Percentiles rank a stretch among this genome's conserved stretches.
Conservation (phyloP, 148 eudicot genomes). For the Rhododendron ovatum region DNA sequence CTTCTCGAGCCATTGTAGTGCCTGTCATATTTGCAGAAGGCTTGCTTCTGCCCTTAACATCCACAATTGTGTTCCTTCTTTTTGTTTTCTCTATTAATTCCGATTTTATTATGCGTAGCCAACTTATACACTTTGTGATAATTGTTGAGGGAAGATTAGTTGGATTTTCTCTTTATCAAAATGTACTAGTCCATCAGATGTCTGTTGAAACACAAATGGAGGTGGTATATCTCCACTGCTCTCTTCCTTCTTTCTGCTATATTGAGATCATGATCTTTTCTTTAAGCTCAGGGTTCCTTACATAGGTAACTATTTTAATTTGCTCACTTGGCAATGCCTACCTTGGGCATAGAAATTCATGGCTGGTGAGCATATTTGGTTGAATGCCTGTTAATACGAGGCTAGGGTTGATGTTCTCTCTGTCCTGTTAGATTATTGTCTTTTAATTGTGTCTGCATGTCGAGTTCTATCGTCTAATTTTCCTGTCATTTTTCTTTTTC, state of each 20-base stretch:
- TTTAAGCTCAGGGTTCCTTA: background rate
- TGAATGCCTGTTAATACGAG: background rate
- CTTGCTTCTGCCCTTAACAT: background rate
- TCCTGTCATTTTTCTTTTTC: background rate
- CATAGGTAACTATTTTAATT: background rate
- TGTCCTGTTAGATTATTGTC: background rate
- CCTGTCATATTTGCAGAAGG: background rate
- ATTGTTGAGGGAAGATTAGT: background rate
- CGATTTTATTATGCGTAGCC: background rate
- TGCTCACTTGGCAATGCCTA: background rate
- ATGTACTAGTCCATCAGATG: background rate
- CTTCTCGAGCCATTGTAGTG: background rate
- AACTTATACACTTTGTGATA: background rate
- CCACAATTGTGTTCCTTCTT: background rate
- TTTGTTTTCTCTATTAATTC: background rate
- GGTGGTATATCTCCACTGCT: background rate
- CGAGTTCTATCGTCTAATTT: background rate
- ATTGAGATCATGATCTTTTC: background rate
- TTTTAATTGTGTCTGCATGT: background rate
- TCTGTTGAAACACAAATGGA: background rate
- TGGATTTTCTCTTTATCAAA: background rate
- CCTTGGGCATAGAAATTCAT: background rate
- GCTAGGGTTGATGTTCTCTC: background rate
- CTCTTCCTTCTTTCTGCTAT: background rate
- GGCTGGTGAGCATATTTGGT: background rate